These are phyloP conservation scores for Massarina eburnea DNA, from an alignment of 2,329 filamentous ascomycete species.

Conservation along the genomic window DNA sequence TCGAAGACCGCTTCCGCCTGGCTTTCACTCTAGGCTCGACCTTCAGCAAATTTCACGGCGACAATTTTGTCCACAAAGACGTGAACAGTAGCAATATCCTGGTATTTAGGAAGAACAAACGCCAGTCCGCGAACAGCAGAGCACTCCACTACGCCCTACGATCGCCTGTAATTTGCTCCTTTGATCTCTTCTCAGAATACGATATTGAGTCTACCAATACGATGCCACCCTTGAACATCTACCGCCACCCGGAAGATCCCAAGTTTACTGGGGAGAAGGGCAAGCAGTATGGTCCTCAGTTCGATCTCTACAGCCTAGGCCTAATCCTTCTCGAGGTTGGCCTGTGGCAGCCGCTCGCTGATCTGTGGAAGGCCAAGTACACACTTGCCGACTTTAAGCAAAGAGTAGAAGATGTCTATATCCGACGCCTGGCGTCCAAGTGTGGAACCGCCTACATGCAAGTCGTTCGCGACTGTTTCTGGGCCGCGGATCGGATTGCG, in stretches of 20 bases:
- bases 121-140: constrained; percentile 47
- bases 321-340: constrained; percentile 75
- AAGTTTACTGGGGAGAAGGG: constrained; percentile 35
- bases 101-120: constrained; percentile 58
- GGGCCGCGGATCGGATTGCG: constrained; percentile 60
- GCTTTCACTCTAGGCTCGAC: constrained; percentile 73
- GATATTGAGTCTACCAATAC: constrained; percentile 49
- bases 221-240: constrained; percentile 56
- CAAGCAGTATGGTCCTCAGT: constrained; percentile 37
- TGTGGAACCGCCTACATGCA: constrained; percentile 76
- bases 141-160: constrained; percentile 58
- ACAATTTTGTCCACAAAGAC: constrained; percentile 70
- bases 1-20: constrained; percentile 76
- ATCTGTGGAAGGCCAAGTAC: constrained; percentile 61
- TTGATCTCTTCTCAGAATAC: constrained; percentile 69
- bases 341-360: constrained; percentile 69
- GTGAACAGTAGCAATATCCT: constrained; percentile 68
- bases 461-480: constrained; percentile 71
- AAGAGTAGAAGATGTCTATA: constrained; percentile 64
- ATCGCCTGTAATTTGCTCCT: constrained; percentile 70
- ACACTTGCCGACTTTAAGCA: constrained; percentile 63
- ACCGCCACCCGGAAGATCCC: constrained; percentile 65
- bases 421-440: constrained; percentile 65
- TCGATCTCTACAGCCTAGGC: constrained; percentile 72
- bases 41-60: constrained; percentile 71